These are phyloP conservation scores for Chlorella sp. DNA, from an alignment of 139 green algal species.

Conservation along the genomic window DNA sequence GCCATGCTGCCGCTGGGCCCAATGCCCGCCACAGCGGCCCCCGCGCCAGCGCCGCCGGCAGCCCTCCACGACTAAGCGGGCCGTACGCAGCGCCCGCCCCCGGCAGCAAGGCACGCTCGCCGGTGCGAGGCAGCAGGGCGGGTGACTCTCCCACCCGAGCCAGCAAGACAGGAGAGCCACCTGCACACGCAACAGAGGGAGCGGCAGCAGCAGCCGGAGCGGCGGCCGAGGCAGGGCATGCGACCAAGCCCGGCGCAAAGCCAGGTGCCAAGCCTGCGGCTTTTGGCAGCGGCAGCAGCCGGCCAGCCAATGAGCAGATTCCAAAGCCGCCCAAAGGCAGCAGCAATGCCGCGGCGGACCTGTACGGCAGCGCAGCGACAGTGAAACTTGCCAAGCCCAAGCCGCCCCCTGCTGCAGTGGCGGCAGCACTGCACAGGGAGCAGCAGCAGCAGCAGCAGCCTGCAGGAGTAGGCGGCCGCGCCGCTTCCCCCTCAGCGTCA, in stretches of 20 bases:
- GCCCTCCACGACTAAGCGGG: neutral
- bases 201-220: neutral
- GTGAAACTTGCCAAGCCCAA: neutral
- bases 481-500: neutral
- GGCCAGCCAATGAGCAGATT: neutral
- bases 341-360: neutral
- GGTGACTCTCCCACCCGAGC: neutral
- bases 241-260: neutral
- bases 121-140: neutral
- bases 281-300: neutral
- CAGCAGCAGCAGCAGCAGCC: neutral
- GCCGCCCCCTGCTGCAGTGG: neutral
- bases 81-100: neutral
- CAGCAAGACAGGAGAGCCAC: neutral
- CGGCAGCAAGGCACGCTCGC: neutral
- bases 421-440: neutral
- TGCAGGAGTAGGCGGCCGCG: neutral
- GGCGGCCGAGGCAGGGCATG: neutral
- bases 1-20: neutral
- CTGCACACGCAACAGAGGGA: neutral
- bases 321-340: neutral
- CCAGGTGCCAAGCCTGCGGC: neutral
- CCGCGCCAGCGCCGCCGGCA: neutral
- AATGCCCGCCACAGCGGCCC: neutral
- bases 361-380: constrained; percentile 4